Conservation (phyloP, 2,329 filamentous ascomycete species). For the Rutstroemia sp. region DNA sequence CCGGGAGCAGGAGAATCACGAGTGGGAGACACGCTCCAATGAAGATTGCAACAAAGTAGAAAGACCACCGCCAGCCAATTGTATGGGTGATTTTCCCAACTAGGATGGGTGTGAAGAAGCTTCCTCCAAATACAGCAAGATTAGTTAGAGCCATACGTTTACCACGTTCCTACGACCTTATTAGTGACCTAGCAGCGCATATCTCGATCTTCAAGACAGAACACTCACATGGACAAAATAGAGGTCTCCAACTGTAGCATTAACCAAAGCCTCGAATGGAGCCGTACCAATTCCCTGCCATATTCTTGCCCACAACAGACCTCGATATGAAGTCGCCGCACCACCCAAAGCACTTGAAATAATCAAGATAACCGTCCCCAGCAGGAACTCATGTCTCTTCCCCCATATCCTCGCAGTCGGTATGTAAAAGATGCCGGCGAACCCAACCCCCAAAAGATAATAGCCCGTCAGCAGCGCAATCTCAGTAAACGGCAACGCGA, state of each 20-base stretch:
- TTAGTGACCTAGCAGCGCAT: background rate
- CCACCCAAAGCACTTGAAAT: conserved; percentile 70
- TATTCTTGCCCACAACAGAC: conserved; percentile 69
- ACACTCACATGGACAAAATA: conserved; percentile 74
- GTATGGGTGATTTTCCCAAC: conserved; percentile 75
- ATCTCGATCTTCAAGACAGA: background rate
- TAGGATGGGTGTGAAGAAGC: conserved; percentile 78
- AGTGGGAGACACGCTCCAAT: conserved; percentile 60
- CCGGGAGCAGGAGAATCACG: conserved; percentile 73
- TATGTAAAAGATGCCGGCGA: conserved; percentile 78
- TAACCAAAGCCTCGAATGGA: conserved; percentile 85
- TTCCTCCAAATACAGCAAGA: conserved; percentile 61
- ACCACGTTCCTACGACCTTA: conserved; percentile 53
- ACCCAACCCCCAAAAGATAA: conserved; percentile 74
- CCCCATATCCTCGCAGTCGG: conserved; percentile 86
- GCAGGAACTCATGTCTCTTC: conserved; percentile 78
- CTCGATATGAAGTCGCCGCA: conserved; percentile 58
- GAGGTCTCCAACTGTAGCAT: conserved; percentile 80
- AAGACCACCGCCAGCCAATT: conserved; percentile 81
- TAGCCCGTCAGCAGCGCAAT: conserved; percentile 81
- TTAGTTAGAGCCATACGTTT: conserved; percentile 79
- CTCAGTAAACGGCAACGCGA: conserved; percentile 59
- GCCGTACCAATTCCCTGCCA: conserved; percentile 82
- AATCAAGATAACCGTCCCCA: conserved; percentile 69
- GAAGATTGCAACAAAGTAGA: conserved; percentile 85